Evolutionary conservation across 208 protist genomes (phyloP), one percentile per base, ranked within the genome.

Genomic region (Crithidia thermophila): DNA sequence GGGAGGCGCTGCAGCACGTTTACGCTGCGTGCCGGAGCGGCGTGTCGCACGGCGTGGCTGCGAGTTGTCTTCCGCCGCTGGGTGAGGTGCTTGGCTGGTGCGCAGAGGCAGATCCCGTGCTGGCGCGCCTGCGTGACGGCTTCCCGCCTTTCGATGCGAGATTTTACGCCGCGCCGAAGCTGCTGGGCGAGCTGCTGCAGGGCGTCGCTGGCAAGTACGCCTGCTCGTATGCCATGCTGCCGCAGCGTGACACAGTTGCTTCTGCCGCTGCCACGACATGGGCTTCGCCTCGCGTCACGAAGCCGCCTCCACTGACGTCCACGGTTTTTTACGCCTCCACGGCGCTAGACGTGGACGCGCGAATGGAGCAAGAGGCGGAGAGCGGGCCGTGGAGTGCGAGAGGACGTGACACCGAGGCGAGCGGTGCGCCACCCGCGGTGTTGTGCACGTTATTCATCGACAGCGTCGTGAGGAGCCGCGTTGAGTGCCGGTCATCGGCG

Each of bases 161-260:
- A 11, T 85, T 88, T 39, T 93, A 93, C 65, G 62, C 75, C 1
- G 75, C 83, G 1, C 68, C 77, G 9, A 76, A 86, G 31, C 63
- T 93, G 18, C 71, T 93, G 3, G 83, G 83, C 1, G 78, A 85
- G 60, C 67, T 90, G 14, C 67, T 93, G 33, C 87, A 90, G 33
- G 87, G 83, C 16, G 46, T 81, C 23, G 59, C 61, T 1, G 65
- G 81, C 1, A 85, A 76, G 49, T 93, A 93, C 58, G 36, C 68
- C 14, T 93, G 87, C 62, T 28, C 13, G 31, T 93, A 92, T 68
- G 34, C 31, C 3, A 14, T 50, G 45, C 40, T 20, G 25, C 21
- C 16, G 21, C 37, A 13, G 0, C 18, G 20, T 3, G 21, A 13
- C 33, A 33, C 8, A 8, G 42, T 5, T 34, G 40, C 18, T 13